Percentiles rank a stretch among this genome's conserved stretches.
Conservation (phyloP, 139 green algal species). For the Chlorella sorokiniana region DNA sequence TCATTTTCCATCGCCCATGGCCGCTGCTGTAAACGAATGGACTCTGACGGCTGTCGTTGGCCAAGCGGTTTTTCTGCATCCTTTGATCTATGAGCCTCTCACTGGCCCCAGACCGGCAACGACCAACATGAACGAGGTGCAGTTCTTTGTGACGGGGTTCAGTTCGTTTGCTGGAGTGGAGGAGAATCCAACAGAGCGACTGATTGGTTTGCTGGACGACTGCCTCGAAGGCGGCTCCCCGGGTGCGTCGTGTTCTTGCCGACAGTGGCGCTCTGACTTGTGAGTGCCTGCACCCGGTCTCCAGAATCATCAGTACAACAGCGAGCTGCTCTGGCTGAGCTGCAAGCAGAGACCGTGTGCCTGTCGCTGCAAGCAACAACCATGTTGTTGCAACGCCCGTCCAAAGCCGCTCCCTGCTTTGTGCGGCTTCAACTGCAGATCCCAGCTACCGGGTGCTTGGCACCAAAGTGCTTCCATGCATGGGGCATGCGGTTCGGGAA, state of each 20-base stretch:
- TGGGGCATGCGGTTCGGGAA: background rate
- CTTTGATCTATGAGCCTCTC: too few species aligned
- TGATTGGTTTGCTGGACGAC: conserved; percentile 37
- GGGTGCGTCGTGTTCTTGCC: background rate
- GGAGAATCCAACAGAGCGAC: conserved; percentile 36
- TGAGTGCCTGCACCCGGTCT: background rate
- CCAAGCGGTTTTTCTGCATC: too few species aligned
- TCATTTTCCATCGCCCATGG: too few species aligned
- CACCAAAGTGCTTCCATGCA: conserved; percentile 21
- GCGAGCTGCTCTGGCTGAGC: too few species aligned
- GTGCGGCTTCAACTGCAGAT: background rate
- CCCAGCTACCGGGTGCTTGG: background rate
- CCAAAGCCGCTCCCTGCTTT: background rate
- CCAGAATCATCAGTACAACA: too few species aligned
- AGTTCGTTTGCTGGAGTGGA: conserved; percentile 39
- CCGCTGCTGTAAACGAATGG: too few species aligned
- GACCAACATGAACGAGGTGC: too few species aligned
- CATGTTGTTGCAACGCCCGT: background rate
- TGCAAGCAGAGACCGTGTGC: too few species aligned
- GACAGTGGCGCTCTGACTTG: background rate
- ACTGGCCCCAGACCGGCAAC: too few species aligned
- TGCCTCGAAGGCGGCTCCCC: background rate
- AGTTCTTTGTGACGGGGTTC: conserved; percentile 47
- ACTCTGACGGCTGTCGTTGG: too few species aligned
- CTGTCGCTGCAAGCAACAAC: too few species aligned